Evolutionary conservation across 1,284 basidiomycete genomes (phyloP).

Genomic region (Austropuccinia psidii): DNA sequence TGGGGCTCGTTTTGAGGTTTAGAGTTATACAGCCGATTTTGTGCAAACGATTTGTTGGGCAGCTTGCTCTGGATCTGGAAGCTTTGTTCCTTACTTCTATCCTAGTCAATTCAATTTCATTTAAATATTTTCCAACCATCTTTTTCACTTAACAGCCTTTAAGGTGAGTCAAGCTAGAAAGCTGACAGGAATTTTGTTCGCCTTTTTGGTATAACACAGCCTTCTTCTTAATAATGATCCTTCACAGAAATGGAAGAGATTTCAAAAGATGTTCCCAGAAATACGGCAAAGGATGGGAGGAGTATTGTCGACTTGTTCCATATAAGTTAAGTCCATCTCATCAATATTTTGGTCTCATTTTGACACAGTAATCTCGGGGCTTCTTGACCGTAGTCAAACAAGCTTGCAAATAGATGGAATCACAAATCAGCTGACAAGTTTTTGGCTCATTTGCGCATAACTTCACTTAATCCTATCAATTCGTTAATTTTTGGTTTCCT

Average conservation of each 20-base stretch:
- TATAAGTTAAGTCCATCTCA: slow-evolving; percentile 41
- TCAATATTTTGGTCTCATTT: too few relatives aligned
- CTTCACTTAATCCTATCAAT: too few relatives aligned
- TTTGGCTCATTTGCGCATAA: too few relatives aligned
- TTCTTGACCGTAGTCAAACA: too few relatives aligned
- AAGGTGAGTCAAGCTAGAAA: background rate
- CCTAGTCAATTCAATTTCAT: slow-evolving; percentile 74
- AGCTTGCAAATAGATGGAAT: too few relatives aligned
- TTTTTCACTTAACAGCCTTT: too few relatives aligned
- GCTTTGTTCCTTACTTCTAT: slow-evolving; percentile 90
- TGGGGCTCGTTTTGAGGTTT: slow-evolving; percentile 51
- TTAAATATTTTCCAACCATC: slow-evolving; percentile 46
- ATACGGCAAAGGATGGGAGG: slow-evolving; percentile 92
- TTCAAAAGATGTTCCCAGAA: slow-evolving; percentile 67
- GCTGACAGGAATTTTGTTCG: background rate
- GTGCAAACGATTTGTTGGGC: slow-evolving; percentile 74
- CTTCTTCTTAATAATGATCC: slow-evolving; percentile 44
- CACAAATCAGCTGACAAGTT: too few relatives aligned
- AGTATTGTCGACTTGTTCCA: slow-evolving; percentile 60
- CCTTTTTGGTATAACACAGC: background rate
- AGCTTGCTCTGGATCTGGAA: slow-evolving; percentile 68
- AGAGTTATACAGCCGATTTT: slow-evolving; percentile 53
- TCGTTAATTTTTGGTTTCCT: too few relatives aligned
- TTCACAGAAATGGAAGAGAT: slow-evolving; percentile 44
- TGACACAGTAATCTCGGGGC: too few relatives aligned